phyloP scores from a whole-genome alignment of 2,329 filamentous ascomycete genomes.

The Aspergillus hiratsukae region DNA sequence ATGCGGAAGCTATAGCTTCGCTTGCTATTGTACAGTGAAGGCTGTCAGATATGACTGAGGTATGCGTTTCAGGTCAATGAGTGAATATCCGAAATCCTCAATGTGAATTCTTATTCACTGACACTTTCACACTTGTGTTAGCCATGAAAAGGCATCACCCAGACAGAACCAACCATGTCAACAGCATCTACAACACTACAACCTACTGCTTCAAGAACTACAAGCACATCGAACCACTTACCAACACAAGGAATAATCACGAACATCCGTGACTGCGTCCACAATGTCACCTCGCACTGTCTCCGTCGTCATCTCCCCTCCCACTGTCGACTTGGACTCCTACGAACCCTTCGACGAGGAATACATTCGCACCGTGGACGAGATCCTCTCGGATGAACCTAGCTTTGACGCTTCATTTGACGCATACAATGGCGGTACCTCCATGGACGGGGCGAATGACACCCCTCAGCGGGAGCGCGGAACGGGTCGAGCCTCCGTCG shows the following conservation, averaged over 20 bases:
- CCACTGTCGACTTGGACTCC: conserved; percentile 13
- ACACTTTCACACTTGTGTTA: background rate
- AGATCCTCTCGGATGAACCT: conserved; percentile 23
- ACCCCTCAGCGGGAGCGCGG: background rate
- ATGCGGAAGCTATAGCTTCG: background rate
- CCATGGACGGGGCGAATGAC: conserved; percentile 1
- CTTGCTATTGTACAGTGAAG: background rate
- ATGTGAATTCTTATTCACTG: background rate
- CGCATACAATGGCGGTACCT: conserved; percentile 1
- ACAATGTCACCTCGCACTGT: conserved; percentile 1
- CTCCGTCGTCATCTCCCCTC: conserved; percentile 17
- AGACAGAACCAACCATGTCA: background rate
- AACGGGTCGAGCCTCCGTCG: background rate
- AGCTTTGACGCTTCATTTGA: conserved; percentile 16
- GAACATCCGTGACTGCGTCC: background rate
- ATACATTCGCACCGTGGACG: conserved; percentile 15
- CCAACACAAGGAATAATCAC: background rate
- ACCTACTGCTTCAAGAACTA: background rate
- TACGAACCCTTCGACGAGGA: conserved; percentile 21
- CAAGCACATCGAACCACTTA: background rate
- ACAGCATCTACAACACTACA: background rate
- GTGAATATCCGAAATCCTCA: background rate
- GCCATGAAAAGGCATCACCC: background rate
- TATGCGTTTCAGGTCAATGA: background rate
- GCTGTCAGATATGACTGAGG: background rate